A percentile compares a stretch with the other conserved stretches of the same genome.
Evolutionary conservation across 1,284 basidiomycete species (phyloP).

Genomic region (Rhodotorula sp.): DNA sequence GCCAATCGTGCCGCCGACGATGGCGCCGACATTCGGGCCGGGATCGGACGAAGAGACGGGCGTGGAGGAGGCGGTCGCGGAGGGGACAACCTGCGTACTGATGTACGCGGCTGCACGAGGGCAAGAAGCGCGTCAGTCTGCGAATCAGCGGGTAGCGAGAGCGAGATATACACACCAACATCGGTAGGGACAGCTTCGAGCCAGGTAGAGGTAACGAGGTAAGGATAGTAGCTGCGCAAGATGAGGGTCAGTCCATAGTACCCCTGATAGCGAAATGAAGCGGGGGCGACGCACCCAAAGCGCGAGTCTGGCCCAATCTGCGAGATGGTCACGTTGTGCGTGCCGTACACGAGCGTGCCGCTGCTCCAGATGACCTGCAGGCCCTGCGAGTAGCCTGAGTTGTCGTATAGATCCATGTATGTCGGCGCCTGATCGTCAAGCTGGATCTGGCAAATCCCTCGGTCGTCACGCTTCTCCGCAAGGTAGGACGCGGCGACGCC

Average conservation of each 20-base stretch:
- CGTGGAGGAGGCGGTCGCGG: not conserved
- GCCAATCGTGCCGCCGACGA: slow-evolving; percentile 38
- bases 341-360: slow-evolving; percentile 25
- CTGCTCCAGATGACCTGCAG: slow-evolving; percentile 29
- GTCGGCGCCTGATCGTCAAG: slow-evolving; percentile 19
- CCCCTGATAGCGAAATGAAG: not conserved
- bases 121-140: fast-evolving
- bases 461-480: slow-evolving; percentile 29
- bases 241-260: too few species aligned
- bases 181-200: slow-evolving; percentile 30
- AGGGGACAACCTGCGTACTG: slow-evolving; percentile 17
- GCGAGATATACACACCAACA: slow-evolving; percentile 2
- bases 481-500: slow-evolving; percentile 33
- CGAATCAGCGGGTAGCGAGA: fast-evolving
- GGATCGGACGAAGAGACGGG: not conserved
- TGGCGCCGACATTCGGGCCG: slow-evolving; percentile 16
- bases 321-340: slow-evolving; percentile 34
- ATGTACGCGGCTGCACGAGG: slow-evolving; percentile 21
- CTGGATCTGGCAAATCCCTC: slow-evolving; percentile 32
- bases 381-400: slow-evolving; percentile 22
- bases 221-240: slow-evolving; percentile 33
- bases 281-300: slow-evolving; percentile 24
- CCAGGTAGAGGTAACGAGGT: slow-evolving; percentile 39
- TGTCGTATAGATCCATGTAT: slow-evolving; percentile 39
- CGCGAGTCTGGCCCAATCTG: slow-evolving; percentile 35